Evolutionary conservation across 805 yeast genomes (phyloP), one percentile per base, ranked within the genome.

Genomic region (Saccharomycopsis fodiens): DNA sequence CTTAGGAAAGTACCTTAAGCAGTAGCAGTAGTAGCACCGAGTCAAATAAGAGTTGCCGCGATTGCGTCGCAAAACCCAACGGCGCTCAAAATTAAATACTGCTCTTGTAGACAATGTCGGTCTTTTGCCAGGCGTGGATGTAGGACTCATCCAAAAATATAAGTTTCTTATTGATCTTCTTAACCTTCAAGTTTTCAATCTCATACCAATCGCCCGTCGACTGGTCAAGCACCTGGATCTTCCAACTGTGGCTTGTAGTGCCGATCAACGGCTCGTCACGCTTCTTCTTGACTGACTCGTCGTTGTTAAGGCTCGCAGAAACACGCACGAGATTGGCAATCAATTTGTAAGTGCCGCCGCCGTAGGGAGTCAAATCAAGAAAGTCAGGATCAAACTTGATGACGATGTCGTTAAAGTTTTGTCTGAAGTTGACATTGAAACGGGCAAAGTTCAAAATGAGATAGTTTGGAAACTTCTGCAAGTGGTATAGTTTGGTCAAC

Each of bases 71-170:
- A 29, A 12, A 29, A 29, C 12, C 32, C 32, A 29, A 29, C 12
- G n/a, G 32, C n/a, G n/a, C 13, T 29, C 12, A 29, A 29, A n/a
- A n/a, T n/a, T 17, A 7, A 10, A 10, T 32, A 32, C 15, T 15
- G 7, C 15, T 15, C 20, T 10, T 19, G 15, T 32, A 32, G 10
- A 32, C 20, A 15, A 32, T 15, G 15, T 10, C 17, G 8, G 10
- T 45, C 40, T 58, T 61, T 51, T 74, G 71, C 89, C 93, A 83
- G 8, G 85, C 63, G 59, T 84, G 91, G 21, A 85, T 62, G 59
- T 74, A 78, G 29, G 76, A 72, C 54, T 82, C 85, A 34, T 71
- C 68, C 25, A 84, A 58, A 55, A 82, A 79, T 45, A 85, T 54
- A 35, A 82, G 63, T 50, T 81, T 87, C 42, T 66, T 66, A 32